Evolutionary conservation across 2,329 filamentous ascomycete genomes (phyloP).

Genomic region (Shiraia bambusicola): DNA sequence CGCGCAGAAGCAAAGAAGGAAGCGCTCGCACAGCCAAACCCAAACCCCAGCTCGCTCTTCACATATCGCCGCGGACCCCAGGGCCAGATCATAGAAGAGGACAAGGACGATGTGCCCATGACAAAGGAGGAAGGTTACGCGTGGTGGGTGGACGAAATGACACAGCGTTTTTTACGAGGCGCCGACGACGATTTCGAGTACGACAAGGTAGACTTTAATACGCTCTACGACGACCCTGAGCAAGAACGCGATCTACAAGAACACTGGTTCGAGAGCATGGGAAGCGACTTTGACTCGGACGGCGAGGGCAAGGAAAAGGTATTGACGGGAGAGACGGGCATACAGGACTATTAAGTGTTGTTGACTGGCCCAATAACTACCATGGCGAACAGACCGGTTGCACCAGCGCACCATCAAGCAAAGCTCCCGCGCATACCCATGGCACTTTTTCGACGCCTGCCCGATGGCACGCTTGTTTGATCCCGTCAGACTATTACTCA

Average conservation of each 20-base stretch:
- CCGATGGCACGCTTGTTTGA: conserved; percentile 55
- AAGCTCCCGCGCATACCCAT: conserved; percentile 54
- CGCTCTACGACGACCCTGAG: conserved; percentile 69
- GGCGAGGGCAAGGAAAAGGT: conserved; percentile 43
- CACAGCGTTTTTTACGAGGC: conserved; percentile 72
- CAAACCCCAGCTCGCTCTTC: conserved; percentile 53
- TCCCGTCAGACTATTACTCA: conserved; percentile 56
- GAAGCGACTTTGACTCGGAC: conserved; percentile 64
- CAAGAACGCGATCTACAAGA: conserved; percentile 67
- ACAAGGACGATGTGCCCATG: conserved; percentile 57
- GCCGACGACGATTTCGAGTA: conserved; percentile 81
- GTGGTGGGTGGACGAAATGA: conserved; percentile 72
- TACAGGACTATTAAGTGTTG: conserved; percentile 49
- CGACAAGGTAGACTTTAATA: conserved; percentile 65
- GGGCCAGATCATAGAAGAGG: conserved; percentile 60
- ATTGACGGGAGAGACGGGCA: conserved; percentile 49
- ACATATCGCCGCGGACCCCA: conserved; percentile 54
- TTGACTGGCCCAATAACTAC: conserved; percentile 19
- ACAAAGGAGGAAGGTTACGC: conserved; percentile 66
- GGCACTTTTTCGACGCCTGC: no score
- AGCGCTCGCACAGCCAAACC: conserved; percentile 58
- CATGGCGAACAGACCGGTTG: conserved; percentile 48
- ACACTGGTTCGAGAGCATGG: conserved; percentile 77
- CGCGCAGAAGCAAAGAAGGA: conserved; percentile 75
- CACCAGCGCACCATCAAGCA: conserved; percentile 52